phyloP scores from a whole-genome alignment of 495 filamentous ascomycete genomes.

The Penicillium lividum region DNA sequence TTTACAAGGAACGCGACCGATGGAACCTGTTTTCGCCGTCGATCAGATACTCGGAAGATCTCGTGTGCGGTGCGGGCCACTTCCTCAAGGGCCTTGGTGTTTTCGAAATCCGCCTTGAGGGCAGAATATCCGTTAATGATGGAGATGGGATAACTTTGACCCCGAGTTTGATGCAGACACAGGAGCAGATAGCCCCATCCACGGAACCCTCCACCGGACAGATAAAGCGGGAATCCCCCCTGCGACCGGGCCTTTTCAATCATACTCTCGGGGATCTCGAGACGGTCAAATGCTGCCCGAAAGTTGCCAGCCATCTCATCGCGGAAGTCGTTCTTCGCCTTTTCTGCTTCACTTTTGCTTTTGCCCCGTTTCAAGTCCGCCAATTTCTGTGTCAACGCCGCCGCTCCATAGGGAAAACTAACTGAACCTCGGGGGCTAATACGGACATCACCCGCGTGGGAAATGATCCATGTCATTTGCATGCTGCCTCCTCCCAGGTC shows the following conservation, averaged over 20 bases:
- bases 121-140: conserved; percentile 81
- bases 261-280: conserved; percentile 57
- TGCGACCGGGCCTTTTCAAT: conserved; percentile 36
- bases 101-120: conserved; percentile 57
- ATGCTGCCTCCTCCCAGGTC: conserved; percentile 90
- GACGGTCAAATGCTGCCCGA: conserved; percentile 56
- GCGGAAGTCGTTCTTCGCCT: conserved; percentile 44
- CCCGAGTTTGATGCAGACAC: conserved; percentile 61
- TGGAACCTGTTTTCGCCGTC: conserved; percentile 77
- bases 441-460: conserved; percentile 50
- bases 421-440: conserved; percentile 50
- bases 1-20: conserved; percentile 79
- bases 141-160: conserved; percentile 79
- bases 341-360: conserved; percentile 28
- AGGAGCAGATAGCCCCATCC: conserved; percentile 83
- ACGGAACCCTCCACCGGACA: conserved; percentile 88
- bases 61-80: conserved; percentile 44
- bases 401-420: conserved; percentile 83
- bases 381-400: conserved; percentile 65
- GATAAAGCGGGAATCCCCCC: conserved; percentile 68
- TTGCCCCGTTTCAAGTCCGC: conserved; percentile 48
- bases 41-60: conserved; percentile 82
- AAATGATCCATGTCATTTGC: conserved; percentile 83
- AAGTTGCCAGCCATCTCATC: conserved; percentile 61
- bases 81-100: conserved; percentile 58